These are phyloP conservation scores for Phoma herbarum DNA, from an alignment of 2,329 filamentous ascomycete genomes.

Conservation along the genomic window DNA sequence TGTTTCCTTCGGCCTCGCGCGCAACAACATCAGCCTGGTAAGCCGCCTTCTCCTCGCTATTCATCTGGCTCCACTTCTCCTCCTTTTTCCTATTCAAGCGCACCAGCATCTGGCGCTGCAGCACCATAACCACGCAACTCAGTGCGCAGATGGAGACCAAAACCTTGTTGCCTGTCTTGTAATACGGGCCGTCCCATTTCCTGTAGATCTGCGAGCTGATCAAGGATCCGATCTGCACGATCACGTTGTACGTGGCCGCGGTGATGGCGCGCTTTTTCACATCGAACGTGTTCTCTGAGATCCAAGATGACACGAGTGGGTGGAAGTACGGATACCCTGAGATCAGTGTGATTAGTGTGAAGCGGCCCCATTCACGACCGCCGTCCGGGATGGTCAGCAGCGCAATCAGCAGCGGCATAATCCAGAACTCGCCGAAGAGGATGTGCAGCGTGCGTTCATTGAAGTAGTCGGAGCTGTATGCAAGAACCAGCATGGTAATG, in stretches of 20 bases:
- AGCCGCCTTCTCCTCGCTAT: conserved; percentile 56
- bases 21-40: conserved; percentile 56
- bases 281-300: conserved; percentile 68
- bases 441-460: conserved; percentile 62
- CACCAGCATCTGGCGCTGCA: conserved; percentile 56
- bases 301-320: conserved; percentile 68
- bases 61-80: conserved; percentile 59
- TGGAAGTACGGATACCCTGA: conserved; percentile 58
- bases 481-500: conserved; percentile 56
- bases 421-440: conserved; percentile 53
- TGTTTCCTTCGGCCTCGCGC: conserved; percentile 49
- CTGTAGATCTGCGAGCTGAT: conserved; percentile 59
- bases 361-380: conserved; percentile 51
- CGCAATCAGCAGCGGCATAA: conserved; percentile 53
- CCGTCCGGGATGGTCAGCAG: conserved; percentile 47
- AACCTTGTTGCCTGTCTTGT: conserved; percentile 62
- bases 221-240: conserved; percentile 53
- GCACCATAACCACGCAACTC: conserved; percentile 59
- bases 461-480: conserved; percentile 59
- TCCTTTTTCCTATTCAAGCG: conserved; percentile 51
- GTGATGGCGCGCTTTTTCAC: conserved; percentile 70
- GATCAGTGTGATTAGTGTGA: conserved; percentile 51
- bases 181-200: conserved; percentile 63
- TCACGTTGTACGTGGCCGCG: conserved; percentile 69
- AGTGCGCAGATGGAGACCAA: conserved; percentile 61